These are phyloP conservation scores for Grosmannia huntii DNA, from an alignment of 2,329 filamentous ascomycete species.

Conservation along the genomic window DNA sequence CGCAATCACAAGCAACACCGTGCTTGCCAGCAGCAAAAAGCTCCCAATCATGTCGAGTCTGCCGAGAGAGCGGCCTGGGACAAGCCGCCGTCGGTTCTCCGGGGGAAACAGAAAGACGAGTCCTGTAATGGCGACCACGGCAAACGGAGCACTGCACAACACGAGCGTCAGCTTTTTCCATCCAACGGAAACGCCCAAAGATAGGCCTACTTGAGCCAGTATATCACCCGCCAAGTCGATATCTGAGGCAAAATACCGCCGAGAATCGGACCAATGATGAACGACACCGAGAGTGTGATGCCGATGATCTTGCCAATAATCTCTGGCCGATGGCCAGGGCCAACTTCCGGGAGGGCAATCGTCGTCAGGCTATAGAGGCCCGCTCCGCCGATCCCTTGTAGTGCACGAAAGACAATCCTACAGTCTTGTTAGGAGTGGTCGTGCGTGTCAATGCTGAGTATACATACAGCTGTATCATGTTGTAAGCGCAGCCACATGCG, in stretches of 20 bases:
- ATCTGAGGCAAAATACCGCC: constrained; percentile 42
- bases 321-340: constrained; percentile 37
- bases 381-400: constrained; percentile 49
- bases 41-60: constrained; percentile 13
- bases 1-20: constrained; percentile 40
- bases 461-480: constrained; percentile 17
- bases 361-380: constrained; percentile 49
- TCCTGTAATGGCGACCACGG: constrained; percentile 26
- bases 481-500: constrained; percentile 24
- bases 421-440: neutral
- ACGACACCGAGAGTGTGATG: constrained; percentile 41
- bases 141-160: constrained; percentile 1
- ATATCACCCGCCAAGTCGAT: constrained; percentile 45
- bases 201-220: constrained; percentile 43
- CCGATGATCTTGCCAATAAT: constrained; percentile 43
- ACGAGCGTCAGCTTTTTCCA: neutral
- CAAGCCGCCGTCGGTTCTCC: constrained; percentile 5
- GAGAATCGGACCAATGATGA: constrained; percentile 44
- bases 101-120: constrained; percentile 26
- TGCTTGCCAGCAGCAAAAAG: constrained; percentile 36
- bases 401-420: constrained; percentile 44
- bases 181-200: neutral
- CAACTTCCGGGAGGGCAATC: constrained; percentile 43
- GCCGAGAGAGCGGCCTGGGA: constrained; percentile 3
- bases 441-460: neutral